These are phyloP conservation scores for Quercus robur DNA, from an alignment of 306 rosid species.

Conservation along the genomic window DNA sequence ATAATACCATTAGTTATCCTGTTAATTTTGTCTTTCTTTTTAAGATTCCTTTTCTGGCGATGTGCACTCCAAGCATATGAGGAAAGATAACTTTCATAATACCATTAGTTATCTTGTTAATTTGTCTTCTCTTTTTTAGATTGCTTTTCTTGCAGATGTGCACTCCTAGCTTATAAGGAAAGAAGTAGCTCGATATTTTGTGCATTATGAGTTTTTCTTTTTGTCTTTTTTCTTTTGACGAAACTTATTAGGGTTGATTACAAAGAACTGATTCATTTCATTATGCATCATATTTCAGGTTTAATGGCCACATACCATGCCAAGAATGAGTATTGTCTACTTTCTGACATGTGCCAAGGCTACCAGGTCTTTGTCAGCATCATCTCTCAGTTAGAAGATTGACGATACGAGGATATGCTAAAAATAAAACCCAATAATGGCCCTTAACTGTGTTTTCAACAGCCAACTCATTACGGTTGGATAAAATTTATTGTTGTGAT, in stretches of 20 bases:
- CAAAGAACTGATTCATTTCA: conserved; percentile 10
- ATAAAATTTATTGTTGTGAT: not conserved
- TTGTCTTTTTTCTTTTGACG: not conserved
- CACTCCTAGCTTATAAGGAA: not conserved
- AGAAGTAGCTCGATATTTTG: not conserved
- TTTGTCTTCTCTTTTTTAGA: not conserved
- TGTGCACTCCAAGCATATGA: not conserved
- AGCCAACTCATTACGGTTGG: no score
- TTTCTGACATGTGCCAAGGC: conserved; percentile 82
- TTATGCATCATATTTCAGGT: conserved; percentile 49
- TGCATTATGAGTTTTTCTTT: not conserved
- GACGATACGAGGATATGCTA: conserved; percentile 9
- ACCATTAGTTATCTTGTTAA: not conserved
- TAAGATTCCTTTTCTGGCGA: not conserved
- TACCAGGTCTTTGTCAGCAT: conserved; percentile 64
- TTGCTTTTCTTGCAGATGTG: not conserved
- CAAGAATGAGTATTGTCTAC: conserved; percentile 85
- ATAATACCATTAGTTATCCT: not conserved
- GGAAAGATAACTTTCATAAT: not conserved
- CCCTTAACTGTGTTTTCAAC: not conserved
- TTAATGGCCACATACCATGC: conserved; percentile 89
- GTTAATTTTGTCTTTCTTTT: not conserved
- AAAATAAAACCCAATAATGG: not conserved
- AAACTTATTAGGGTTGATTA: not conserved
- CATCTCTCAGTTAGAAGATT: conserved; percentile 70